phyloP scores from a whole-genome alignment of 805 yeast species.

The Candida wancherniae region DNA sequence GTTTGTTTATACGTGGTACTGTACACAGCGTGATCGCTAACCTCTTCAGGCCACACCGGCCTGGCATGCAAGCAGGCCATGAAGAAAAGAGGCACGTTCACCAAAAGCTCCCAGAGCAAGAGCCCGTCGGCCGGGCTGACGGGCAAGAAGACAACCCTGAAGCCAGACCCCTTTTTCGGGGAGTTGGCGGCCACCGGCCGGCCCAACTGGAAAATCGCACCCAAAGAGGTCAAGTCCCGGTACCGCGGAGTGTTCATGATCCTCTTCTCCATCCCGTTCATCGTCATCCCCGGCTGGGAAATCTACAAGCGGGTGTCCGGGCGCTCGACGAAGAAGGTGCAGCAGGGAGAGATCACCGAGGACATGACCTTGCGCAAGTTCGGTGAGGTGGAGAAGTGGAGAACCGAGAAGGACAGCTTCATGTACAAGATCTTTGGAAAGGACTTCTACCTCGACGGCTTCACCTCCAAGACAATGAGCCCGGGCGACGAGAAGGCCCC shows the following conservation, averaged over 20 bases:
- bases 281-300: slow-evolving; percentile 31
- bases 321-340: slow-evolving; percentile 35
- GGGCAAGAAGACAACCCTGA: slow-evolving; percentile 7
- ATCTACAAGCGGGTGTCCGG: slow-evolving; percentile 36
- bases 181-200: slow-evolving; percentile 37
- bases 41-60: too few relatives aligned
- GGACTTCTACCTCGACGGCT: slow-evolving; percentile 41
- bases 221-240: slow-evolving; percentile 30
- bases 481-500: slow-evolving; percentile 1
- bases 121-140: slow-evolving; percentile 2
- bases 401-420: slow-evolving; percentile 31
- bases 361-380: slow-evolving; percentile 30
- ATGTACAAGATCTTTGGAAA: slow-evolving; percentile 37
- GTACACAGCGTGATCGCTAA: too few relatives aligned
- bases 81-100: slow-evolving; percentile 13
- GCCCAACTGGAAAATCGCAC: slow-evolving; percentile 43
- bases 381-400: slow-evolving; percentile 39
- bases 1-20: too few relatives aligned
- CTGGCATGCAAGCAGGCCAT: too few relatives aligned
- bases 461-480: slow-evolving; percentile 38
- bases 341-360: slow-evolving; percentile 36
- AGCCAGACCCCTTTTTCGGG: slow-evolving; percentile 29
- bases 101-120: not conserved
- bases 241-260: slow-evolving; percentile 37
- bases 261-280: slow-evolving; percentile 34